Evolutionary conservation across 2,329 filamentous ascomycete species (phyloP), one percentile per base, ranked within the genome.

Genomic region (Paracorniculantispora psalliotae): DNA sequence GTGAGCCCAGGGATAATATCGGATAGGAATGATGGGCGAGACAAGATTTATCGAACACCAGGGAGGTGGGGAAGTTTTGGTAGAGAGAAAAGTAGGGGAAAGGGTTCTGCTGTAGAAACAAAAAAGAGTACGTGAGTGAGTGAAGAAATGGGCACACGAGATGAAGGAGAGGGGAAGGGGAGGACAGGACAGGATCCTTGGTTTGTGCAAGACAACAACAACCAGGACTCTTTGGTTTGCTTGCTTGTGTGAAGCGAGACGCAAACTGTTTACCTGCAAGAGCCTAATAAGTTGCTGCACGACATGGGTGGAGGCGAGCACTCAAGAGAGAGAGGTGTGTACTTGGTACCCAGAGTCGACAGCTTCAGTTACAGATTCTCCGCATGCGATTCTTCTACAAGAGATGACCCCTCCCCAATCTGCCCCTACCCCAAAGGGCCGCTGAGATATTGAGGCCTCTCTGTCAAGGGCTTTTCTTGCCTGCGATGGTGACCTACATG

Each of bases 1-100:
- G n/a, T 46, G 49, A 43, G 30, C 17, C 46, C 23, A 55, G 48
- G 61, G 53, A 63, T 59, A 59, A 63, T 52, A 51, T 57, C 54
- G 61, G 61, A 61, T 64, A 67, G 69, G 72, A 73, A 73, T 73
- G 72, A 68, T 61, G 69, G 62, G 66, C 71, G 67, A 73, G 72
- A 73, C 71, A 73, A 63, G 62, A 56, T 55, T 50, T 59, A 61
- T 17, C 8, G 17, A 39, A 30, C 19, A 33, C 43, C 41, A 56
- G 28, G 28, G 53, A 39, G 33, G 30, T 17, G 23, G 28, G 21
- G 35, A 41, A 35, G 17, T 17, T 30, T 15, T 19, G 46, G 17
- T 23, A 30, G 46, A 48, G 43, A 26, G 15, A 25, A 46, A 25
- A 17, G 23, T 6, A 26, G 17, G 21, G 26, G n/a, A 4, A 17